These are phyloP conservation scores for Aurantiochytrium sp. DNA, from an alignment of 108 stramenopile genomes.

Conservation along the genomic window DNA sequence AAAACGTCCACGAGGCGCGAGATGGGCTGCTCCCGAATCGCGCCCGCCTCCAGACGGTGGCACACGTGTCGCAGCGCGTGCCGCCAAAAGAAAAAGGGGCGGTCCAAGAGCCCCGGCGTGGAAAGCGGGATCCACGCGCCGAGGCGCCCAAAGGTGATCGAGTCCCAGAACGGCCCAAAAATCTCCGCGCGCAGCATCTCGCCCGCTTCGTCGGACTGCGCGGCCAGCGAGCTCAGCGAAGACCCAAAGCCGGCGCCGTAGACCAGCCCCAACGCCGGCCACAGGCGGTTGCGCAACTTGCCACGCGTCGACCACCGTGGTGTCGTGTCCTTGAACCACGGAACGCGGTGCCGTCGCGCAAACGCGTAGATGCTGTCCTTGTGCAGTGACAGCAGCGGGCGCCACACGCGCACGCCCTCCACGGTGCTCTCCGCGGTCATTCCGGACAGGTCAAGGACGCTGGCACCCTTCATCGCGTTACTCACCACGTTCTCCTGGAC, in stretches of 20 bases:
- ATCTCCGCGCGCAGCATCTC: slow-evolving; percentile 37
- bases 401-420: slow-evolving; percentile 76
- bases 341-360: slow-evolving; percentile 85
- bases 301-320: slow-evolving; percentile 92
- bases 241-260: slow-evolving; percentile 69
- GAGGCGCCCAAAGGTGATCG: not conserved
- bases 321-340: slow-evolving; percentile 90
- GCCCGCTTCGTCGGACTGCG: slow-evolving; percentile 44
- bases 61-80: not conserved
- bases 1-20: not conserved
- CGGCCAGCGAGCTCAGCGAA: slow-evolving; percentile 44
- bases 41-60: not conserved
- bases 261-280: slow-evolving; percentile 83
- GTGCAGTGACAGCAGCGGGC: slow-evolving; percentile 77
- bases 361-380: slow-evolving; percentile 76
- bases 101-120: not conserved
- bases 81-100: not conserved
- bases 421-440: slow-evolving; percentile 67
- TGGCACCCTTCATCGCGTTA: slow-evolving; percentile 84
- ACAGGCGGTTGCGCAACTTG: slow-evolving; percentile 80
- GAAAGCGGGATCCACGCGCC: not conserved
- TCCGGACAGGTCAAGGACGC: slow-evolving; percentile 76
- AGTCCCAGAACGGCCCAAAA: slow-evolving; percentile 48
- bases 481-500: slow-evolving; percentile 91
- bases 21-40: not conserved